Evolutionary conservation across 164 flowering plant species (phyloP).

Genomic region (Annona cherimola): DNA sequence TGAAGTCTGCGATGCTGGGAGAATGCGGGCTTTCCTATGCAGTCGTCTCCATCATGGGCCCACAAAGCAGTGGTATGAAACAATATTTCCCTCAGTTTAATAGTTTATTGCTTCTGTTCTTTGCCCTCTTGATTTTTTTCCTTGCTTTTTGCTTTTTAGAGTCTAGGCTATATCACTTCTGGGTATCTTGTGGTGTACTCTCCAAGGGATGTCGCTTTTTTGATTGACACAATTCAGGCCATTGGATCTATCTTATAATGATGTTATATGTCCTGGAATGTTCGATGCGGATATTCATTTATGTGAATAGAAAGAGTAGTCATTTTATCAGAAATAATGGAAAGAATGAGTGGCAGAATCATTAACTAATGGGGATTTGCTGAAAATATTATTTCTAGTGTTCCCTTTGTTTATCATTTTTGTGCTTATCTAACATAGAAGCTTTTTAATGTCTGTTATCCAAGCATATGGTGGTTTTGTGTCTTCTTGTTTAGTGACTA

Average conservation of each 20-base stretch:
- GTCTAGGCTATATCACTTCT: no score
- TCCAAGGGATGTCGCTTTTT: no score
- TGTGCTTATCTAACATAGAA: background rate
- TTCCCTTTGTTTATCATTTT: background rate
- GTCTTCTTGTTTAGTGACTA: background rate
- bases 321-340: background rate
- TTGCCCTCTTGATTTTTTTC: background rate
- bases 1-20: conserved; percentile 65
- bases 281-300: no score
- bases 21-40: conserved; percentile 98
- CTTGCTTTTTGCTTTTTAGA: no score
- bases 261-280: no score
- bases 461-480: background rate
- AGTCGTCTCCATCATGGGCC: conserved; percentile 97
- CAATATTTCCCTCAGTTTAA: background rate
- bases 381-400: background rate
- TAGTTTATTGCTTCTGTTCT: background rate
- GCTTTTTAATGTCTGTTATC: background rate
- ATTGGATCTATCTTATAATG: no score
- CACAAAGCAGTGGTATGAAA: conserved; percentile 94
- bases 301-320: no score
- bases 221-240: no score
- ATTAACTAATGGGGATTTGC: background rate
- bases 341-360: background rate
- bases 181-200: no score